A percentile compares a stretch with the other conserved stretches of the same genome.
Conservation (phyloP, 768 basidiomycete species). For the Lactarius deliciosus region DNA sequence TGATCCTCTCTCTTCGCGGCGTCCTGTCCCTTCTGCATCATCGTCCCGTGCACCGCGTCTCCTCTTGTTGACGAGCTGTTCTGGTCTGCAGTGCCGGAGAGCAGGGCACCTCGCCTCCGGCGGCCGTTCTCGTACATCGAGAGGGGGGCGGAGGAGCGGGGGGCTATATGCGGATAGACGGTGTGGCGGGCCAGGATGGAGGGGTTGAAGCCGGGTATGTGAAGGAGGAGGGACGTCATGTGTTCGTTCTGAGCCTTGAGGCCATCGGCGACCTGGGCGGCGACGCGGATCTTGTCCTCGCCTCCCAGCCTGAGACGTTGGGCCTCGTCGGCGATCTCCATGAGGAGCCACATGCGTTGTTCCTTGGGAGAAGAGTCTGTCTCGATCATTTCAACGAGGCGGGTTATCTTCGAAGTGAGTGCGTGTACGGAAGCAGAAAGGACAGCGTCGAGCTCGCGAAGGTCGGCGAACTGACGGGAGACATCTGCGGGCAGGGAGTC, state of each 20-base stretch:
- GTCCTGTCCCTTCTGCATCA: slow-evolving; percentile 61
- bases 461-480: slow-evolving; percentile 91
- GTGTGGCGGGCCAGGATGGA: slow-evolving; percentile 60
- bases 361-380: slow-evolving; percentile 55
- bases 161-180: slow-evolving; percentile 72
- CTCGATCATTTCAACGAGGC: slow-evolving; percentile 76
- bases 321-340: slow-evolving; percentile 94
- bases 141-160: slow-evolving; percentile 64
- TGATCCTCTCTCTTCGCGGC: slow-evolving; percentile 60
- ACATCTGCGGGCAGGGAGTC: slow-evolving; percentile 93
- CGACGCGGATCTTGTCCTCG: slow-evolving; percentile 97
- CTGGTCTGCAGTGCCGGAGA: slow-evolving; percentile 49
- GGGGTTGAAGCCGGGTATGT: slow-evolving; percentile 63
- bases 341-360: slow-evolving; percentile 81
- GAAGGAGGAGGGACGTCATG: slow-evolving; percentile 59
- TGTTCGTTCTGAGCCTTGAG: slow-evolving; percentile 66
- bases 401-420: slow-evolving; percentile 77
- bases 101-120: slow-evolving; percentile 53
- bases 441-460: slow-evolving; percentile 98
- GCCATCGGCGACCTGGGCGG: slow-evolving; percentile 86
- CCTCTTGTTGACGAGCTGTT: slow-evolving; percentile 66
- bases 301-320: slow-evolving; percentile 87
- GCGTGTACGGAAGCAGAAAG: slow-evolving; percentile 82
- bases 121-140: slow-evolving; percentile 62
- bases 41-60: slow-evolving; percentile 56